Conservation (phyloP, 306 rosid genomes). For the Fragaria vesca region DNA sequence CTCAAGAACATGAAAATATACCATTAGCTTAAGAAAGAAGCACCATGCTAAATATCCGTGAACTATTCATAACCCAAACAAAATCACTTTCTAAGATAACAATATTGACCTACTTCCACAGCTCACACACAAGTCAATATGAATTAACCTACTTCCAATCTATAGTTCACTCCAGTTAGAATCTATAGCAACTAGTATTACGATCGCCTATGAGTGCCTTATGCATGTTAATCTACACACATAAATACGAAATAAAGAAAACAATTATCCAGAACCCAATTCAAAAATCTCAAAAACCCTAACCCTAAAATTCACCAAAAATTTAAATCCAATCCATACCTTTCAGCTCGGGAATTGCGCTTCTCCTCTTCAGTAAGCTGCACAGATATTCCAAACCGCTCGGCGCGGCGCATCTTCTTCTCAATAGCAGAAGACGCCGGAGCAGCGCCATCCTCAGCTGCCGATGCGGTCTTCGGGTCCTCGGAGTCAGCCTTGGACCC, state of each 20-base stretch:
- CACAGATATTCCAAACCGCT: slow-evolving; percentile 85
- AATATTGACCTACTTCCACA: background rate
- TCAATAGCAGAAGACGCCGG: slow-evolving; percentile 46
- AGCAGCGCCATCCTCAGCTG: slow-evolving; percentile 20
- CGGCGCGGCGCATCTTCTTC: slow-evolving; percentile 86
- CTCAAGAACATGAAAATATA: background rate
- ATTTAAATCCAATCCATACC: slow-evolving; percentile 34
- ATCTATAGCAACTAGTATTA: background rate
- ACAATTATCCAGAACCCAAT: background rate
- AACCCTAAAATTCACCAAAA: slow-evolving; percentile 17
- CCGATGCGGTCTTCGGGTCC: slow-evolving; percentile 32
- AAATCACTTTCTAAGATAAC: background rate
- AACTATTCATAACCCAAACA: background rate
- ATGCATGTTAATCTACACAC: background rate
- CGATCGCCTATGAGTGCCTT: background rate
- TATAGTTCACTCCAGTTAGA: background rate
- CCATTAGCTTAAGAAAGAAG: background rate
- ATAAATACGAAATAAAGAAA: background rate
- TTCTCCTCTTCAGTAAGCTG: slow-evolving; percentile 74
- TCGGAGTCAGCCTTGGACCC: slow-evolving; percentile 27
- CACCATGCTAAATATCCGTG: background rate
- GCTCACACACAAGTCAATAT: background rate
- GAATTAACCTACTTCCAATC: background rate
- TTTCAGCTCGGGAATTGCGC: slow-evolving; percentile 88
- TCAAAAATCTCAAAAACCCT: background rate